Evolutionary conservation across 2,329 filamentous ascomycete genomes (phyloP), one percentile per base, ranked within the genome.

Genomic region (Cercospora zeae-maydis): DNA sequence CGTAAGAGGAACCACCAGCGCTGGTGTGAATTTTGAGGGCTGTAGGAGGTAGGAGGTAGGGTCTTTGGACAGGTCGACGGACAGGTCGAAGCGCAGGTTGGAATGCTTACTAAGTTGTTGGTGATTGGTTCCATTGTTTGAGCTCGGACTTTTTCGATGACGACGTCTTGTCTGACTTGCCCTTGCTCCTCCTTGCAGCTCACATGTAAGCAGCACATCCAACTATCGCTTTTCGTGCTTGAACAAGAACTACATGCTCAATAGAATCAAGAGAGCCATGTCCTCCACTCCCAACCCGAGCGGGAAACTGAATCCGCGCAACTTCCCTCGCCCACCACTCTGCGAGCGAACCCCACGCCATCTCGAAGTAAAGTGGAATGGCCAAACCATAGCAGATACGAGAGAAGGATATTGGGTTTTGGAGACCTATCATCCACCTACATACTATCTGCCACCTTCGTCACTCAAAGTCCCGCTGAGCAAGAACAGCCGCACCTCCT

Each of bases 371-470:
- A 83, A 80, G 71, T 86, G 83, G 79, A 77, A 81, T 27, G 82
- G 80, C 19, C 75, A 81, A 51, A 75, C 80, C 54, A 81, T 88
- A 64, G 85, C 84, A 10, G 83, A 87, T 47, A 86, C 85, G 6
- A 81, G 77, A 59, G 79, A 84, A 51, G 84, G 81, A 2, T 87
- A 82, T 71, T 87, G 85, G 85, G 84, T 85, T 3, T 76, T 88
- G 34, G 84, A 88, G 72, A 86, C 84, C 16, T 83, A 84, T 67
- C 85, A 87, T 68, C 83, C 85, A 34, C 86, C 85, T 4, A 86
- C 85, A 30, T 88, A 87, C 73, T 88, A 87, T 70, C 76, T 88
- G 4, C 84, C 86, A 1, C 80, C 78, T 1, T 78, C 78, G 2
- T 77, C 80, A 11, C 69, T 87, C 61, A 78, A 78, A 19, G 68